Evolutionary conservation across 2,329 filamentous ascomycete species (phyloP).

Genomic region (Fusarium sp.): DNA sequence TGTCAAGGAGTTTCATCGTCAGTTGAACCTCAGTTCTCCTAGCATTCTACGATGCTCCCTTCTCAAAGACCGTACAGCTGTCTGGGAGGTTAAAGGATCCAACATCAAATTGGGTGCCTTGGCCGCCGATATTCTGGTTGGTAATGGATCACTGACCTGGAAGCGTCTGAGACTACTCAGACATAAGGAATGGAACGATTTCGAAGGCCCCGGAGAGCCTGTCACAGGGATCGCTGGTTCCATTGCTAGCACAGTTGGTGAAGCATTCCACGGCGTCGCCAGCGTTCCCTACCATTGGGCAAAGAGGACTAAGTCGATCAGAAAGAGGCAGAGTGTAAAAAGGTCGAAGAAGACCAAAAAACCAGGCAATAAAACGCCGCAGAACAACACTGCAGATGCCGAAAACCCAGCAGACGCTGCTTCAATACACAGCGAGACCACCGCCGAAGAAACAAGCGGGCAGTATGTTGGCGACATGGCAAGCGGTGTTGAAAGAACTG

Average conservation of each 20-base stretch:
- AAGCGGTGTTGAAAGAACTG: constrained; percentile 62
- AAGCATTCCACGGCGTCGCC: constrained; percentile 71
- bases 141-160: constrained; percentile 70
- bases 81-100: constrained; percentile 73
- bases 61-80: constrained; percentile 69
- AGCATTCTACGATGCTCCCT: constrained; percentile 73
- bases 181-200: constrained; percentile 80
- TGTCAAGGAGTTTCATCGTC: constrained; percentile 73
- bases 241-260: constrained; percentile 67
- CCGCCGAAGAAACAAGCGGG: constrained; percentile 42
- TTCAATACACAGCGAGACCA: constrained; percentile 30
- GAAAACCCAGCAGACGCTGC: constrained; percentile 10
- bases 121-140: constrained; percentile 73
- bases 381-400: constrained; percentile 4
- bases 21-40: constrained; percentile 64
- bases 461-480: constrained; percentile 63
- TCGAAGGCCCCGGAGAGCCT: constrained; percentile 79
- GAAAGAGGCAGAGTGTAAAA: constrained; percentile 26
- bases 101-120: constrained; percentile 70
- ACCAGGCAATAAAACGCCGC: neutral
- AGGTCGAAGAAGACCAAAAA: constrained; percentile 4
- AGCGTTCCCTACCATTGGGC: constrained; percentile 71
- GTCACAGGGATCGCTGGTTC: constrained; percentile 74
- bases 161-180: constrained; percentile 71
- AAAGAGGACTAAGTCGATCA: constrained; percentile 65